A percentile compares a stretch with the other conserved stretches of the same genome.
Evolutionary conservation across 805 yeast genomes (phyloP).

Genomic region (Wilhelminamyces savonicus): DNA sequence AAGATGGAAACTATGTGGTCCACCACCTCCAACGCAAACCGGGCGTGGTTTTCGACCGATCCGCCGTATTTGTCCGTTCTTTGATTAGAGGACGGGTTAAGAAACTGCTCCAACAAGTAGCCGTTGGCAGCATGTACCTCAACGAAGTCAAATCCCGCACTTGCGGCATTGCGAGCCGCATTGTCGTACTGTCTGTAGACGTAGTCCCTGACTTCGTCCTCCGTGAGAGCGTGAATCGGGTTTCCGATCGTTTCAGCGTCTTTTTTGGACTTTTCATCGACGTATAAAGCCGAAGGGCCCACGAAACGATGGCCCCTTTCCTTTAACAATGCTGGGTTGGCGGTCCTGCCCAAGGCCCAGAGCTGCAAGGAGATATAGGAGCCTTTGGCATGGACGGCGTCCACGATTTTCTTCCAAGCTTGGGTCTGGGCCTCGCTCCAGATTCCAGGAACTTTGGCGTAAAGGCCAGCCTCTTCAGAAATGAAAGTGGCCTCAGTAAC

Average conservation of each 20-base stretch:
- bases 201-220: slow-evolving; percentile 13
- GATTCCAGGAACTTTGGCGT: slow-evolving; percentile 46
- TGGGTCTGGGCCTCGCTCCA: slow-evolving; percentile 40
- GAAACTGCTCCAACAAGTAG: slow-evolving; percentile 18
- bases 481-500: slow-evolving; percentile 4
- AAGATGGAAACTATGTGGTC: slow-evolving; percentile 5
- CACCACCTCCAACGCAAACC: slow-evolving; percentile 14
- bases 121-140: slow-evolving; percentile 25
- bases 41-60: slow-evolving; percentile 15
- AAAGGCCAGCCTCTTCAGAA: slow-evolving; percentile 1
- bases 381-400: slow-evolving; percentile 38
- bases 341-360: slow-evolving; percentile 47
- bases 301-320: slow-evolving; percentile 12
- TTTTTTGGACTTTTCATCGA: slow-evolving; percentile 9
- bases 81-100: slow-evolving; percentile 12
- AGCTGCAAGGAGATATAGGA: slow-evolving; percentile 44
- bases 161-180: slow-evolving; percentile 15
- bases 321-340: slow-evolving; percentile 17
- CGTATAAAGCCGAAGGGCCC: slow-evolving; percentile 11
- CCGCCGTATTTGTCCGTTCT: slow-evolving; percentile 24
- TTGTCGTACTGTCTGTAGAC: slow-evolving; percentile 8
- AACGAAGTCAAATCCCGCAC: slow-evolving; percentile 19
- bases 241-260: slow-evolving; percentile 12
- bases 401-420: slow-evolving; percentile 43
- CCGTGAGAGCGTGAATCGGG: slow-evolving; percentile 12